Conservation (phyloP, 2,329 filamentous ascomycete genomes). For the Hypoxylon sp. region DNA sequence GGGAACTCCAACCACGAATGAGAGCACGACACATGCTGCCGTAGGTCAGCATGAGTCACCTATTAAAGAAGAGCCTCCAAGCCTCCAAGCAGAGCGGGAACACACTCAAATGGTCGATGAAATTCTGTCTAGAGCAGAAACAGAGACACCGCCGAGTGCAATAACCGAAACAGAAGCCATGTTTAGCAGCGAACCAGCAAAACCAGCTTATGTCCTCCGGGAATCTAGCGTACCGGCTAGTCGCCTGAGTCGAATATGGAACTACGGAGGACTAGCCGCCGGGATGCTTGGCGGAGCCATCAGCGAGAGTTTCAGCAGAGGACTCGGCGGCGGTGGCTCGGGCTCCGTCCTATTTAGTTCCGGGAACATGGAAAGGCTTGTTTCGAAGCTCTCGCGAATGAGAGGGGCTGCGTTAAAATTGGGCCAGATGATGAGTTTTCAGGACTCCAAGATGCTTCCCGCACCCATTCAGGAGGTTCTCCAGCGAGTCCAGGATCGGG, state of each 20-base stretch:
- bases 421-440: slow-evolving; percentile 98
- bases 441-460: slow-evolving; percentile 96
- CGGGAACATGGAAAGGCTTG: slow-evolving; percentile 92
- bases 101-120: slow-evolving; percentile 48
- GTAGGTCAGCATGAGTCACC: slow-evolving; percentile 33
- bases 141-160: slow-evolving; percentile 35
- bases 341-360: slow-evolving; percentile 91
- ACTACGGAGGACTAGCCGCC: slow-evolving; percentile 92
- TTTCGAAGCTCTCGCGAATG: slow-evolving; percentile 95
- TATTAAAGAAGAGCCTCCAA: slow-evolving; percentile 34
- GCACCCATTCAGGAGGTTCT: slow-evolving; percentile 88
- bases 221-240: slow-evolving; percentile 94
- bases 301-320: slow-evolving; percentile 85
- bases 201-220: slow-evolving; percentile 75
- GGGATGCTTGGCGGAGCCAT: slow-evolving; percentile 96
- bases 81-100: slow-evolving; percentile 43
- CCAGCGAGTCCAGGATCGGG: slow-evolving; percentile 94
- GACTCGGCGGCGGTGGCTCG: slow-evolving; percentile 75
- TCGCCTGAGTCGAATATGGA: slow-evolving; percentile 89
- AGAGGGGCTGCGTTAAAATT: slow-evolving; percentile 96
- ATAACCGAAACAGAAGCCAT: slow-evolving; percentile 20
- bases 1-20: slow-evolving; percentile 41
- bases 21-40: slow-evolving; percentile 39
- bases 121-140: slow-evolving; percentile 47
- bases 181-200: slow-evolving; percentile 39